These are phyloP conservation scores for Entomophthora muscae DNA, from an alignment of 371 early-diverging fungal species.

Conservation along the genomic window DNA sequence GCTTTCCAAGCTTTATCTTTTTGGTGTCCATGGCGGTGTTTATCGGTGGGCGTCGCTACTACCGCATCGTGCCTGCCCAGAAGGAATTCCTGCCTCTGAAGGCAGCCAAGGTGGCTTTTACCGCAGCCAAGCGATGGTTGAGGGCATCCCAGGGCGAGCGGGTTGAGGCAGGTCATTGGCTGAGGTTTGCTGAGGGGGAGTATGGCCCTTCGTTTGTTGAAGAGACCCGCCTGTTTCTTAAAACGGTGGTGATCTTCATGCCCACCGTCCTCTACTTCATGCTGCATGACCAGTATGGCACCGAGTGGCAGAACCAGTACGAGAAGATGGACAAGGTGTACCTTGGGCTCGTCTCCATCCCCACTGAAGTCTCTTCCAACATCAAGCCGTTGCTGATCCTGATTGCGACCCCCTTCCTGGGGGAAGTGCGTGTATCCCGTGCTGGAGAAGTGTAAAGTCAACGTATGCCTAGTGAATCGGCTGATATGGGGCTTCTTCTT, in stretches of 20 bases:
- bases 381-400: slow-evolving; percentile 3
- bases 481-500: not conserved
- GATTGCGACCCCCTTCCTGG: not conserved
- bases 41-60: slow-evolving; percentile 23
- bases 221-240: slow-evolving; percentile 8
- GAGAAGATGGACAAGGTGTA: slow-evolving; percentile 17
- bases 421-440: slow-evolving; percentile 3
- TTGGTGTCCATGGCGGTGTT: slow-evolving; percentile 21
- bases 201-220: slow-evolving; percentile 6
- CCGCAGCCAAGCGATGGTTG: not conserved
- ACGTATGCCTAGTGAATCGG: not conserved
- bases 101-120: slow-evolving; percentile 12
- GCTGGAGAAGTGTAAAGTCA: slow-evolving; percentile 4
- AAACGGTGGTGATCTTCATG: slow-evolving; percentile 17
- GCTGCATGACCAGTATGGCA: slow-evolving; percentile 31
- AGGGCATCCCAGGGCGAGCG: slow-evolving; percentile 1
- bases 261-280: slow-evolving; percentile 34
- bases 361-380: not conserved
- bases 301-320: slow-evolving; percentile 12
- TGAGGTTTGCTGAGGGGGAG: slow-evolving; percentile 6
- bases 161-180: not conserved
- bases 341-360: slow-evolving; percentile 12
- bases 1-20: slow-evolving; percentile 4
- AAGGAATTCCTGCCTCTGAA: slow-evolving; percentile 28
- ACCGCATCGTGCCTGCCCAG: slow-evolving; percentile 31